Evolutionary conservation across 2,329 filamentous ascomycete genomes (phyloP).

Genomic region (Botrytis tulipae): DNA sequence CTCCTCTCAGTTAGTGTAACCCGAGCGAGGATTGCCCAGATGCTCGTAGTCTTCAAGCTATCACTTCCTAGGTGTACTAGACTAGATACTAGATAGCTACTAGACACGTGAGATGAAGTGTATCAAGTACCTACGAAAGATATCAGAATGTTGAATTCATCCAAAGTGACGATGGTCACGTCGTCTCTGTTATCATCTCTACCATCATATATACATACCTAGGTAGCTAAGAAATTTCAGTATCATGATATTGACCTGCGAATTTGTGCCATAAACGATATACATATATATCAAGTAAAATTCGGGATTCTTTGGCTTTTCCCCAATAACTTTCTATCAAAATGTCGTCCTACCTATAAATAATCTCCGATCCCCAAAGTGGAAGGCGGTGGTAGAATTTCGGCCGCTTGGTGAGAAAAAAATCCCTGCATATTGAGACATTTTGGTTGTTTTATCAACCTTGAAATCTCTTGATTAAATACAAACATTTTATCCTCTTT

Average conservation of each 20-base stretch:
- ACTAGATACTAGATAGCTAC: no score
- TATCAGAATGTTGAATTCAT: neutral
- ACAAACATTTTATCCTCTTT: constrained; percentile 1
- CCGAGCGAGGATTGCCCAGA: neutral
- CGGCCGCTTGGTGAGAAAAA: constrained; percentile 14
- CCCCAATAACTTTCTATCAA: neutral
- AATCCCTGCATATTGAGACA: neutral
- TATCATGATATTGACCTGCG: neutral
- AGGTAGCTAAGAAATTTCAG: neutral
- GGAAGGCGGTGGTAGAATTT: constrained; percentile 12
- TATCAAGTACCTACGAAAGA: neutral
- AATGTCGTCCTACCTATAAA: neutral
- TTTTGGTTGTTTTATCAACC: neutral
- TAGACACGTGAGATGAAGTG: neutral
- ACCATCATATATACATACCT: neutral
- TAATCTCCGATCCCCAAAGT: neutral
- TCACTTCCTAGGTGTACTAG: neutral
- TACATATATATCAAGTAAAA: no score
- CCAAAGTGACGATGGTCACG: neutral
- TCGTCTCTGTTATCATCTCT: neutral
- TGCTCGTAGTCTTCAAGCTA: neutral
- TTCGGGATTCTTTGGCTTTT: neutral
- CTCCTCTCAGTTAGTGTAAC: neutral
- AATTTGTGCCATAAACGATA: neutral
- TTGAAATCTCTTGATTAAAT: neutral